Base-by-base conservation (phyloP, 2,329 filamentous ascomycete species). In the Colletotrichum orchidophilum region DNA sequence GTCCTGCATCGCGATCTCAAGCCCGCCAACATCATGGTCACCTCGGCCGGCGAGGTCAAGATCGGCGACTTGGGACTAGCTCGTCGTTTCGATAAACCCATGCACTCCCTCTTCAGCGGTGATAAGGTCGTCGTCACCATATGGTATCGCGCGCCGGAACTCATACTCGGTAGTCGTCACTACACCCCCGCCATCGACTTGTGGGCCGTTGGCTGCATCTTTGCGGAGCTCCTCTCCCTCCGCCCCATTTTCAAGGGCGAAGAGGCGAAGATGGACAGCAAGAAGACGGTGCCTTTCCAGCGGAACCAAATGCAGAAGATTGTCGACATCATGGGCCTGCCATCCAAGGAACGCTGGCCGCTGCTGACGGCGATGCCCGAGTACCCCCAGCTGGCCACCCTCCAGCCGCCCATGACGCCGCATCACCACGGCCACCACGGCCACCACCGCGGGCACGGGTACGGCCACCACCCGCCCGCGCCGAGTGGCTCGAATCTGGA, bases 251-350 rank as follows among this genome's bases (percentile, higher is more conserved):
- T 99, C 82, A 99, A 99, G 79, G 96, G 96, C 0, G 96, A 99
- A 78, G 96, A 99, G 82, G 96, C 96, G 18, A 99, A 99, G 83
- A 98, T 98, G 93, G 96, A 99, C 81, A 94, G 90, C 76, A 99
- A 99, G 82, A 98, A 98, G 83, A 96, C 94, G 0, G 95, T 98
- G 0, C 96, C 96, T 0, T 99, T 99, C 76, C 96, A 99, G 81
- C 90, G 95, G 15, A 98, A 98, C 77, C 96, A 99, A 83, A 98
- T 99, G 96, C 94, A 96, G 78, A 98, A 97, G 83, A 99, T 99
- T 76, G 94, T 97, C 46, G 96, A 99, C 78, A 95, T 99, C 73
- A 92, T 99, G 85, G 96, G 96, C 33, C 84, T 97, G 74, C 96
- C 96, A 0, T 94, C 90, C 7, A 96, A 96, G 77, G 94, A 97